Base-by-base conservation (phyloP, 805 yeast species). In the Candida tallmaniae region DNA sequence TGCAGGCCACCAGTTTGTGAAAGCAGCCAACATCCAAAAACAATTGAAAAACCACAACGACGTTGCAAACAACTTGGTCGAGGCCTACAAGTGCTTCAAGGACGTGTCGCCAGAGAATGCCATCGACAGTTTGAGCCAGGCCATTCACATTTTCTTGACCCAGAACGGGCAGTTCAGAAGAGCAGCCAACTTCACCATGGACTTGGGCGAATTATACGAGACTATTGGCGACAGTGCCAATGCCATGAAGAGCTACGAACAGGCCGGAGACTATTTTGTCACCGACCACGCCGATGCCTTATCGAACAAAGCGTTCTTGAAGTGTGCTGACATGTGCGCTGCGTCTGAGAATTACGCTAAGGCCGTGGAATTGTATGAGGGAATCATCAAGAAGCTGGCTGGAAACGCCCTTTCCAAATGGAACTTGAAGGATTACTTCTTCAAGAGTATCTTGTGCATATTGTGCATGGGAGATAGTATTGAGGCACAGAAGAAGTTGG, bases 261-360 rank as follows among this genome's bases (percentile, higher is more conserved):
- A 82, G 49, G 96, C 98, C 8, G 96, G 96, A 26, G 97, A 93
- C 52, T 93, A 96, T 89, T 89, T 83, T 54, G 74, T 78, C 36
- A 86, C 90, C 42, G 99, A 93, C 60, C 89, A 87, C 39, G 97
- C 97, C 0, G 83, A 82, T 43, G 95, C 97, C 6, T 58, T 90
- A 37, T 77, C 95, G 17, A 88, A 80, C 61, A 93, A 93, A 64
- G 89, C 94, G 16, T 83, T 74, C 46, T 65, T 90, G 45, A 87
- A 87, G 57, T 83, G 88, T 44, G 97, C 97, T 2, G 97, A 93
- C 54, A 68, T 93, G 47, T 73, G 80, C 35, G 95, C 96, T 12
- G 44, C 60, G 19, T 47, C 59, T 14, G 89, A 80, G n/a, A 74
- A 83, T 38, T 89, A 83, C 55, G 55, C 73, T 15, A 76, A 75